Conservation (phyloP, 305 asterid genomes). For the Nicotiana rustica region DNA sequence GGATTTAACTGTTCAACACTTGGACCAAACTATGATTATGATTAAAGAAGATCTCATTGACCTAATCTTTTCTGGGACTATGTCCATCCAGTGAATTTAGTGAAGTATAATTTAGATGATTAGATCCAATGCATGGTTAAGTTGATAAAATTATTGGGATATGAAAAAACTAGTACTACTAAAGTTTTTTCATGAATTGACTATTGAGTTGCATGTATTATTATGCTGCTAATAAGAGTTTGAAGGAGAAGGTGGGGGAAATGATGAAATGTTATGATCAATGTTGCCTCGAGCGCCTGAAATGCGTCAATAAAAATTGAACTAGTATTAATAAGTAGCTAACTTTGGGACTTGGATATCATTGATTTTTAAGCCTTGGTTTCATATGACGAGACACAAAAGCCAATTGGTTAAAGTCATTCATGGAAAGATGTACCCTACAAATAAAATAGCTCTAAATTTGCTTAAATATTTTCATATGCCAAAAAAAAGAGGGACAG, state of each 20-base stretch:
- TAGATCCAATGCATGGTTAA: slow-evolving; percentile 30
- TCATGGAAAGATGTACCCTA: slow-evolving; percentile 22
- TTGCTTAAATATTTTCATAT: neutral
- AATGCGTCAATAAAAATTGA: slow-evolving; percentile 17
- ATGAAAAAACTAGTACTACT: slow-evolving; percentile 21
- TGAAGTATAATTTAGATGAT: neutral
- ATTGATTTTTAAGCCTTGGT: slow-evolving; percentile 5
- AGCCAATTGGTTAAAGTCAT: slow-evolving; percentile 2
- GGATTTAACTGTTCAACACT: neutral
- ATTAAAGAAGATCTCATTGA: neutral
- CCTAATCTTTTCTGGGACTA: neutral
- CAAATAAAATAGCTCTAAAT: neutral
- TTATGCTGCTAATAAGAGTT: slow-evolving; percentile 3
- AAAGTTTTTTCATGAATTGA: neutral
- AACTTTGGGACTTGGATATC: slow-evolving; percentile 27
- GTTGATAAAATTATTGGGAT: slow-evolving; percentile 50
- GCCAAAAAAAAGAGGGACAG: neutral
- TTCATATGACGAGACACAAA: slow-evolving; percentile 28
- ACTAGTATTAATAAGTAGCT: neutral
- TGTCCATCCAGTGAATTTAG: slow-evolving; percentile 30
- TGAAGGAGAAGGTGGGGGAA: slow-evolving; percentile 49
- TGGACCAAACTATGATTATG: neutral
- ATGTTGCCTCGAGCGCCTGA: slow-evolving; percentile 33
- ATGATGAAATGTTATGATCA: slow-evolving; percentile 46
- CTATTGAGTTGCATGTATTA: slow-evolving; percentile 32